These are phyloP conservation scores for Pyricularia grisea DNA, from an alignment of 2,329 filamentous ascomycete genomes.

Conservation along the genomic window DNA sequence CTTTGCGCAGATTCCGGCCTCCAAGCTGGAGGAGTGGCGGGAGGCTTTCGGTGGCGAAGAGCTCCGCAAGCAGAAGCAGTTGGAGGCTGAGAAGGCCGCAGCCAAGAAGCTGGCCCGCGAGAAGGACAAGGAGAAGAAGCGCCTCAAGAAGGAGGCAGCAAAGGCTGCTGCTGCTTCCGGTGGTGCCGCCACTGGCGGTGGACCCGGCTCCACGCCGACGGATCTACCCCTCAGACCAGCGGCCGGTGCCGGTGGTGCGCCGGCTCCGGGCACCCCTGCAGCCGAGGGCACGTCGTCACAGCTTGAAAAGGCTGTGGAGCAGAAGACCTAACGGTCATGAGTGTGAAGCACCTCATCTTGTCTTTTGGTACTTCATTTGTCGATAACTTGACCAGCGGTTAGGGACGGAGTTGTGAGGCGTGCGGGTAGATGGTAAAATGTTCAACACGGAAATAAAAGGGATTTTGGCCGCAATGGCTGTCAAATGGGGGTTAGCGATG, in stretches of 20 bases:
- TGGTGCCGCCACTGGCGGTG: background rate
- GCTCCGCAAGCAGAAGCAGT: conserved; percentile 20
- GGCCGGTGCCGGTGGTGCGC: background rate
- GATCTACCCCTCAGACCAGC: conserved; percentile 1
- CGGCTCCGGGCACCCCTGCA: background rate
- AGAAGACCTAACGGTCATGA: background rate
- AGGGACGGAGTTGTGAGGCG: background rate
- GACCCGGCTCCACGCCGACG: background rate
- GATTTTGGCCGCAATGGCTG: background rate
- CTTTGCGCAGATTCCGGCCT: conserved; percentile 62
- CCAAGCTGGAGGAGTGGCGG: conserved; percentile 65
- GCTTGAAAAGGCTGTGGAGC: conserved; percentile 3
- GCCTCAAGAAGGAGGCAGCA: conserved; percentile 3
- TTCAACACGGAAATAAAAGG: background rate
- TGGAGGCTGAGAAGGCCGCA: conserved; percentile 18
- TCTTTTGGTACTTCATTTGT: background rate
- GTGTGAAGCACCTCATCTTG: background rate
- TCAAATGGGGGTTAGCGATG: background rate
- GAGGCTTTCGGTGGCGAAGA: conserved; percentile 43
- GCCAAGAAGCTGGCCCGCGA: conserved; percentile 20
- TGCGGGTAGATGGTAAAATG: background rate
- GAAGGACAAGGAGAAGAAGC: conserved; percentile 6
- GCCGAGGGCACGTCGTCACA: background rate
- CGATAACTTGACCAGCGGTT: background rate
- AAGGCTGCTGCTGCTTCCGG: background rate